Conservation (phyloP, 2,329 filamentous ascomycete genomes). For the Fusarium nurragi region DNA sequence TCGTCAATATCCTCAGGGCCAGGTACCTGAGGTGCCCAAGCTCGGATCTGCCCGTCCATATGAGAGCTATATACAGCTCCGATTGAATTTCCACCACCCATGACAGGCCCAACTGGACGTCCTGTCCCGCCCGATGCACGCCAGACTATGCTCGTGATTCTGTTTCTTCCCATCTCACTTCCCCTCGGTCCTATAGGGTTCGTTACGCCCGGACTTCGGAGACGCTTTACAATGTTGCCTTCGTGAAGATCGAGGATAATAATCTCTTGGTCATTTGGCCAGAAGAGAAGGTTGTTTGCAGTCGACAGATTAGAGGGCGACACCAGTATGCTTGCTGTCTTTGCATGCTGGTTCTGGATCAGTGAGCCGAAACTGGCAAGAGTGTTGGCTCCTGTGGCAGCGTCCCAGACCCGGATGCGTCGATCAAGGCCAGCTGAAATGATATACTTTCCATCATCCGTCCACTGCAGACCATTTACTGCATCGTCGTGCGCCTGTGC, state of each 20-base stretch:
- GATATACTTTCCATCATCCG: conserved; percentile 78
- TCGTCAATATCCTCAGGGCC: conserved; percentile 62
- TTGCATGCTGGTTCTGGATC: conserved; percentile 76
- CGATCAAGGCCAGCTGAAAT: conserved; percentile 86
- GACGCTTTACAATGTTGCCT: conserved; percentile 74
- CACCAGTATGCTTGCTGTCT: conserved; percentile 68
- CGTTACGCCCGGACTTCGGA: conserved; percentile 70
- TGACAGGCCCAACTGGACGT: conserved; percentile 66
- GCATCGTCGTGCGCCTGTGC: conserved; percentile 79
- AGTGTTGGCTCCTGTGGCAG: conserved; percentile 82
- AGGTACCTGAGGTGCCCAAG: conserved; percentile 73
- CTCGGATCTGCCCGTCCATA: conserved; percentile 82
- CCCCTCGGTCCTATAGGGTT: conserved; percentile 52
- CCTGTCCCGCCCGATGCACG: conserved; percentile 68
- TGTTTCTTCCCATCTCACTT: conserved; percentile 68
- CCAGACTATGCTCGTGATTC: conserved; percentile 82
- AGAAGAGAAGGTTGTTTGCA: conserved; percentile 75
- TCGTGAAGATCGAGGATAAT: conserved; percentile 82
- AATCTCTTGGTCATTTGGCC: conserved; percentile 84
- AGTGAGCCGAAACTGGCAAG: conserved; percentile 87
- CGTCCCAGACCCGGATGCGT: conserved; percentile 87
- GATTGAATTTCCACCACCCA: conserved; percentile 63
- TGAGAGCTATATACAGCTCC: conserved; percentile 81
- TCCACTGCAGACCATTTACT: conserved; percentile 88
- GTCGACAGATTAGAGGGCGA: conserved; percentile 68